Evolutionary conservation across 2,329 filamentous ascomycete species (phyloP), one percentile per base, ranked within the genome.

Genomic region (Eurotiales sp.): DNA sequence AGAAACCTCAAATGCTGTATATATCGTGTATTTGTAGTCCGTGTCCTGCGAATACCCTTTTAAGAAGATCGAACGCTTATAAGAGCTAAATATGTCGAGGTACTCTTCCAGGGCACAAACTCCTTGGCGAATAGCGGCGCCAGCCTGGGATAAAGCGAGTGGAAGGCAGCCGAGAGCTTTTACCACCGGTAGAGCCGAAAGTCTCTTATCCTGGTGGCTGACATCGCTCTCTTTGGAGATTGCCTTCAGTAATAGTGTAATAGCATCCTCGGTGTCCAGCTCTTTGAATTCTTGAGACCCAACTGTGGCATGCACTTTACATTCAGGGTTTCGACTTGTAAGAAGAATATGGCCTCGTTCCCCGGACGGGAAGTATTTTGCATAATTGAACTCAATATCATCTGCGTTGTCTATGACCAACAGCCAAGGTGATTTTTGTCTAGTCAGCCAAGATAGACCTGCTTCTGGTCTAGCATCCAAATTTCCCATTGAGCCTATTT

Each of bases 371-470:
- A 72, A 61, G 22, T 61, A 70, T 23, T 48, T 55, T 44, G 58
- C 56, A 50, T 63, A 63, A 47, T 70, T 60, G 19, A 66, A 39
- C 0, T 61, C 48, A 8, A 64, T 60, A 54, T 72, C 62, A 47
- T 76, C 71, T 3, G 70, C 71, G 55, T 75, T 75, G 55, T 76
- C 71, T 25, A 75, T 65, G 6, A 75, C 58, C 3, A 69, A 43
- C 4, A 69, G 57, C 67, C 66, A 69, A 14, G 19, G 37, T 12
- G 14, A 56, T 54, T 15, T 56, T 43, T 8, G 46, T 23, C 19
- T 41, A 3, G 37, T 23, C 2, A 41, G 37, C 37, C 37, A 41
- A 2, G 10, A 23, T 23, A 41, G 8, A n/a, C 19, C 37, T 23
- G 37, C 37, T 22, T 22, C 37, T 11, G 17, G 19, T 11, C 2